Percentiles rank a stretch among this genome's conserved stretches.
Evolutionary conservation across 2,329 filamentous ascomycete genomes (phyloP).

Genomic region (Arthroderma sp.): DNA sequence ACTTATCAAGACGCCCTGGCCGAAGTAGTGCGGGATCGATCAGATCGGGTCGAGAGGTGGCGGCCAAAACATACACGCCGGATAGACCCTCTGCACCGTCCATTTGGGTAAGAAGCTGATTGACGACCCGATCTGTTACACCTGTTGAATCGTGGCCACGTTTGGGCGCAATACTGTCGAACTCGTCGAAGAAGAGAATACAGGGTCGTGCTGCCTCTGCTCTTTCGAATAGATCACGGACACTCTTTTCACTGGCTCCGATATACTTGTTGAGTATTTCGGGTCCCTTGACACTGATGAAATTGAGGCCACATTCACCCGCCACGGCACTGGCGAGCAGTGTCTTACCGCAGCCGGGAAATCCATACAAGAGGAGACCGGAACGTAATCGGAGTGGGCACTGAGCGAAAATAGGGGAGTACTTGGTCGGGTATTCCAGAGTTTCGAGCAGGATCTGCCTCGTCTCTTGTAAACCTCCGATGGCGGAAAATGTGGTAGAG

Average conservation of each 20-base stretch:
- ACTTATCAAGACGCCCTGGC: conserved; percentile 88
- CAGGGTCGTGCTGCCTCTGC: conserved; percentile 78
- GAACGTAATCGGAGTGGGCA: conserved; percentile 91
- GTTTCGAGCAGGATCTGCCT: conserved; percentile 88
- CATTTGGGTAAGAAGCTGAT: conserved; percentile 97
- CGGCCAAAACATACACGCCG: conserved; percentile 91
- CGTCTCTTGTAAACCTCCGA: conserved; percentile 76
- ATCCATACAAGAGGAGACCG: conserved; percentile 84
- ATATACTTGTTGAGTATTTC: conserved; percentile 99
- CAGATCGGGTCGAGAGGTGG: conserved; percentile 81
- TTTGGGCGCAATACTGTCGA: conserved; percentile 94
- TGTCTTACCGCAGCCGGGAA: conserved; percentile 92
- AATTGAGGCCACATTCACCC: conserved; percentile 93
- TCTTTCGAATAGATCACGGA: conserved; percentile 87
- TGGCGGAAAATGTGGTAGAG: conserved; percentile 81
- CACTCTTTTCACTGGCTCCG: conserved; percentile 89
- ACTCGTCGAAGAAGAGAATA: conserved; percentile 96
- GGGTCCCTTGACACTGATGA: conserved; percentile 94
- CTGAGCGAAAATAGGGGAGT: conserved; percentile 92
- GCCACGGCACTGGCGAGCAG: conserved; percentile 92
- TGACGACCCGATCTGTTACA: conserved; percentile 96
- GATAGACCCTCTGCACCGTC: conserved; percentile 90
- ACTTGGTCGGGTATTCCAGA: conserved; percentile 91
- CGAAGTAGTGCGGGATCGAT: conserved; percentile 89
- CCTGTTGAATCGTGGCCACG: conserved; percentile 93